Base-by-base conservation (phyloP, 2,329 filamentous ascomycete species). In the Scleromitrula shiraiana region DNA sequence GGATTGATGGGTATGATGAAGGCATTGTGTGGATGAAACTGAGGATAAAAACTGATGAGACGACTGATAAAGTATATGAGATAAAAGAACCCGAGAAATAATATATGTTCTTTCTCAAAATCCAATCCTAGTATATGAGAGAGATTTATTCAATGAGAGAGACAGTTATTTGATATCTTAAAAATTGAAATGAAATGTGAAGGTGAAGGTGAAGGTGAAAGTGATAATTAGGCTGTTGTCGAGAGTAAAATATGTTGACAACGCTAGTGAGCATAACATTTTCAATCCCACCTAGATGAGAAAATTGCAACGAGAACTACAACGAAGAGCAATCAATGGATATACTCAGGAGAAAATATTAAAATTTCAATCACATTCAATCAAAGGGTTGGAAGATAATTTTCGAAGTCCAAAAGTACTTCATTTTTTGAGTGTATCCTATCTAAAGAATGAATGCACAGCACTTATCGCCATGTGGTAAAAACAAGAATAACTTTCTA, bases 401-500 rank as follows among this genome's bases (percentile, higher is more conserved):
- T 3, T 30, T 24, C 17, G 24, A 50, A 46, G 19, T 41, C 17
- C n/a, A 44, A 46, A 15, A 7, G 22, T 19, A 30, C 39, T 36
- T 47, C 19, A 24, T 27, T 41, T 41, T 40, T 22, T 27, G 26
- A 7, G 40, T 40, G 10, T 29, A 43, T 48, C 39, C 24, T 44
- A 52, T 59, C 53, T 60, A 62, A 58, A n/a, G 58, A 63, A 50
- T 48, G 61, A 62, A 61, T 60, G 50, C 54, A 59, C 54, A 53
- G 50, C 54, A 62, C 56, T 62, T 61, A 58, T 61, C 55, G 53
- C 51, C 58, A 57, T 50, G 53, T 35, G 38, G 48, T 61, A 61
- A 22, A n/a, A n/a, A 41, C 14, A 27, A 41, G 52, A 58, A 53
- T 41, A 35, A 20, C 35, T 15, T 41, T 30, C 30, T n/a, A 29